Evolutionary conservation across 805 yeast genomes (phyloP).

Genomic region (Hanseniaspora thailandica): DNA sequence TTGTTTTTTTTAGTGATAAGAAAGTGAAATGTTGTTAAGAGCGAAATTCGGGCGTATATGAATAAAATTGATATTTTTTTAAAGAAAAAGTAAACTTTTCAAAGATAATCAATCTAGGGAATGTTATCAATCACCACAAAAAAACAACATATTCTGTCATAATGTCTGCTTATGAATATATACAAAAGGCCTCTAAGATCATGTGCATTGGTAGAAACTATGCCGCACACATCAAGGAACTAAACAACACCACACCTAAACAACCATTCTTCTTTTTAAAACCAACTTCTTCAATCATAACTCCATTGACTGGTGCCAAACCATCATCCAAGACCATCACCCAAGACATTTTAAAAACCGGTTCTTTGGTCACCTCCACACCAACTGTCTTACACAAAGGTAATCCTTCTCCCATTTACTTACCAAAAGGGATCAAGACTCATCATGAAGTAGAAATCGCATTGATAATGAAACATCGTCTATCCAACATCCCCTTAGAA

Average conservation of each 20-base stretch:
- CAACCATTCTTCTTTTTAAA: conserved; percentile 89
- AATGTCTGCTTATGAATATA: conserved; percentile 40
- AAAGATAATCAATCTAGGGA: not conserved
- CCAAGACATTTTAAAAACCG: conserved; percentile 14
- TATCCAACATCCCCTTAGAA: conserved; percentile 47
- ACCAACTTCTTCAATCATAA: conserved; percentile 68
- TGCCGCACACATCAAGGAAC: conserved; percentile 88
- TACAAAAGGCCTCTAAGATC: conserved; percentile 59
- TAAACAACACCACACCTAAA: conserved; percentile 67
- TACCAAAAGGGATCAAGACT: conserved; percentile 68
- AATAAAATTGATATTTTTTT: too few relatives aligned
- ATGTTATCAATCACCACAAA: not conserved
- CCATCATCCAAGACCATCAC: not conserved
- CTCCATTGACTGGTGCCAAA: conserved; percentile 32
- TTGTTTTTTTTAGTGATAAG: not conserved
- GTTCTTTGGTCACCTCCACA: not conserved
- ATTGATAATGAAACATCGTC: conserved; percentile 49
- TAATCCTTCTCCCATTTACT: conserved; percentile 59
- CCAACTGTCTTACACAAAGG: conserved; percentile 21
- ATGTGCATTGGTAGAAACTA: conserved; percentile 94
- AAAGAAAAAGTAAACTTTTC: not conserved
- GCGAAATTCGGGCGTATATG: not conserved
- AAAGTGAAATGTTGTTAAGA: not conserved
- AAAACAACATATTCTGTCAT: not conserved
- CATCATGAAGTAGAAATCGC: conserved; percentile 95